A percentile compares a stretch with the other conserved stretches of the same genome.
Evolutionary conservation across 306 rosid genomes (phyloP).

Genomic region (Gleditsia sinensis): DNA sequence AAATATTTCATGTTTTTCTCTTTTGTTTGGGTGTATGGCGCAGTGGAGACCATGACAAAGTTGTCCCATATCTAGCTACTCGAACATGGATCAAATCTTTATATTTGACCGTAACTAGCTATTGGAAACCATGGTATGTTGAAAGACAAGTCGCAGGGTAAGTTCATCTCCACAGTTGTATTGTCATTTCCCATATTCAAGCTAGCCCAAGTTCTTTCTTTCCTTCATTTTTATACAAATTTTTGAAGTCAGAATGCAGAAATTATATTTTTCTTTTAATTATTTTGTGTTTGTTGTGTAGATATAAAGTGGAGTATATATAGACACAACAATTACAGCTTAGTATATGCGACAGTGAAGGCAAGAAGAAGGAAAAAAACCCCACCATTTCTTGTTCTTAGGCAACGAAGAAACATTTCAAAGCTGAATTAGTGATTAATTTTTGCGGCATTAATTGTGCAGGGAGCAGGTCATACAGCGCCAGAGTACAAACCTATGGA

Average conservation of each 20-base stretch:
- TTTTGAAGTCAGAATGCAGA: background rate
- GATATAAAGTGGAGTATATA: background rate
- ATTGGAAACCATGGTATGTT: constrained; percentile 42
- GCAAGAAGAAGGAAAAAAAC: background rate
- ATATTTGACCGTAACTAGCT: background rate
- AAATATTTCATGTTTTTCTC: background rate
- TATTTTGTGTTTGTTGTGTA: background rate
- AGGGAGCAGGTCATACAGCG: constrained; percentile 45
- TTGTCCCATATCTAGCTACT: constrained; percentile 32
- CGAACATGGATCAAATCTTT: constrained; percentile 15
- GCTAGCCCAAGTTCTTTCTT: background rate
- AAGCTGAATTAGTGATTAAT: background rate
- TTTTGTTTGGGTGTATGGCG: background rate
- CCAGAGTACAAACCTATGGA: constrained; percentile 34
- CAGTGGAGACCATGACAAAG: constrained; percentile 42
- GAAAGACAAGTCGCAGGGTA: constrained; percentile 42
- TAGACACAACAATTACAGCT: background rate
- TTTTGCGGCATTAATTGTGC: background rate
- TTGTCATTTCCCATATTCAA: background rate
- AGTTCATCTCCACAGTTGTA: background rate
- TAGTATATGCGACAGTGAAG: constrained; percentile 9
- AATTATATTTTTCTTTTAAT: background rate
- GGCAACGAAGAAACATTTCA: too few relatives aligned
- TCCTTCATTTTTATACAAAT: background rate
- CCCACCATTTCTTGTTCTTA: background rate